phyloP scores from a whole-genome alignment of 2,329 filamentous ascomycete genomes.

The Pseudonectria foliicola region DNA sequence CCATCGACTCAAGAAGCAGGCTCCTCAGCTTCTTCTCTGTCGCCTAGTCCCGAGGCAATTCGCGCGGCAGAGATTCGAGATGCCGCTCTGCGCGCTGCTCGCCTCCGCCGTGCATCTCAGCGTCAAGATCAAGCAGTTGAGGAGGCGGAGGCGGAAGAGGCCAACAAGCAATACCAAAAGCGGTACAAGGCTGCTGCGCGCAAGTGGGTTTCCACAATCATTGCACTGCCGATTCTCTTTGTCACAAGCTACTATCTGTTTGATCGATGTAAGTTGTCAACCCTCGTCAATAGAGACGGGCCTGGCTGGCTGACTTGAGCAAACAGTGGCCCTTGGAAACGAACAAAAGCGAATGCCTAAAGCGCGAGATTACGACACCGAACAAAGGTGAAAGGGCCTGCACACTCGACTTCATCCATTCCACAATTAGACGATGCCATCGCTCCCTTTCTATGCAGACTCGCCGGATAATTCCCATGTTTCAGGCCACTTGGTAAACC shows the following conservation, averaged over 20 bases:
- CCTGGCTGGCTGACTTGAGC: background rate
- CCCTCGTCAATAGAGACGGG: too few species aligned
- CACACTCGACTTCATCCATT: too few species aligned
- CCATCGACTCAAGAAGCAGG: background rate
- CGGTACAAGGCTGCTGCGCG: slow-evolving; percentile 38
- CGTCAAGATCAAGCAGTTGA: slow-evolving; percentile 11
- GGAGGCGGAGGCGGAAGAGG: slow-evolving; percentile 12
- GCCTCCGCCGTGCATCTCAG: slow-evolving; percentile 10
- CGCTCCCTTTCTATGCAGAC: too few species aligned
- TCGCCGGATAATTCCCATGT: too few species aligned
- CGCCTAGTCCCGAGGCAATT: slow-evolving; percentile 8
- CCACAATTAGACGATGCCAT: too few species aligned
- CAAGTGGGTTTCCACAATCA: slow-evolving; percentile 40
- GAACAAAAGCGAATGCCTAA: background rate
- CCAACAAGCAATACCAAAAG: slow-evolving; percentile 31
- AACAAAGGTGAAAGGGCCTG: too few species aligned
- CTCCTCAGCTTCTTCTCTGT: slow-evolving; percentile 1
- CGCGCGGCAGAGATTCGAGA: slow-evolving; percentile 16
- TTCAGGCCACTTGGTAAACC: too few species aligned
- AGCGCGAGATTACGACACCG: too few species aligned
- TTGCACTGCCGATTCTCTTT: slow-evolving; percentile 46
- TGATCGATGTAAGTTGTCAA: slow-evolving; percentile 36
- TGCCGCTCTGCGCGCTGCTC: slow-evolving; percentile 16
- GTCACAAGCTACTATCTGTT: slow-evolving; percentile 50
- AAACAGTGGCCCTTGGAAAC: background rate